Evolutionary conservation across 2,329 filamentous ascomycete genomes (phyloP), one percentile per base, ranked within the genome.

Genomic region (Dendryphion nanum): DNA sequence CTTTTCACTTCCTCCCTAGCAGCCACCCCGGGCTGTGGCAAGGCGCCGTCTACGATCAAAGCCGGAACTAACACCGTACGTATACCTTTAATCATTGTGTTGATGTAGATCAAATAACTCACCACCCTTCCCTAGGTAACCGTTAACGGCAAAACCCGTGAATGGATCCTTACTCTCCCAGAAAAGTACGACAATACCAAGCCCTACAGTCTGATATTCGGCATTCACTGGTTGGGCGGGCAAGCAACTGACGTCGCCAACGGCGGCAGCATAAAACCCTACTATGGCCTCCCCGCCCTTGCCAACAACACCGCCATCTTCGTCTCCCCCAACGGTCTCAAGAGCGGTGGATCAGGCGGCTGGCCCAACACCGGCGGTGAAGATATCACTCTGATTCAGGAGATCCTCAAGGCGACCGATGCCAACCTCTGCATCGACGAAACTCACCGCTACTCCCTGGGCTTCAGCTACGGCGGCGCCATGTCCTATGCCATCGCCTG

Each of bases 401-500:
- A 51, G 12, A 64, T 73, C 37, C 42, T 72, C 19, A 50, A 57
- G 15, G 53, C 52, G 6, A 50, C 69, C 18, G 59, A 69, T 41
- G 41, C 45, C 4, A 57, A 64, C 19, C 61, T 71, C 30, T 73
- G 71, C 45, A 48, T 73, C 18, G 61, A 74, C 37, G 53, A 66
- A 39, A 55, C 51, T 34, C 58, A 64, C 38, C 55, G 66, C 38
- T 73, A 71, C 50, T 56, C 64, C 23, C 68, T 66, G 2, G 69
- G 68, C 6, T 72, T 67, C 51, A 67, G 64, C 47, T 71, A 69
- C 47, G 69, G 70, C 19, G 68, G 59, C 29, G 62, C 62, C 23
- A 71, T 73, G 66, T 63, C 59, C 2, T 67, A 61, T 44, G 57
- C 64, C 1, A 46, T 70, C 13, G 68, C 69, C 4, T 72, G 69